phyloP scores from a whole-genome alignment of 176 grass and related monocot genomes.

The Oryza brachyantha region DNA sequence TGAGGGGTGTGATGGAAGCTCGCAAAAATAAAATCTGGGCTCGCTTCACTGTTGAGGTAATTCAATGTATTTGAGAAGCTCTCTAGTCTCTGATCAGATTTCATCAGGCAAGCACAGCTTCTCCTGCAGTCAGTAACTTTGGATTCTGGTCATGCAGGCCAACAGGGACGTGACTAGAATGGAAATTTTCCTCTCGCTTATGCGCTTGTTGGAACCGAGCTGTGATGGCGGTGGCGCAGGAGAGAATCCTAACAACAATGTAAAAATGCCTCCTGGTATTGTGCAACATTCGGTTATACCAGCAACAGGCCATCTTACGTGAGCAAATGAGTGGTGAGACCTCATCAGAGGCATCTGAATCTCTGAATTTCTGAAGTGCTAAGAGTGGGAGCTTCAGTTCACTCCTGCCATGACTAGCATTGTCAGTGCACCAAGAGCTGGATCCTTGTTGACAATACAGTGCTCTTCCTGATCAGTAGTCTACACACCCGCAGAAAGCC shows the following conservation, averaged over 20 bases:
- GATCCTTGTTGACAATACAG: conserved; percentile 28
- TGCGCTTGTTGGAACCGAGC: conserved; percentile 55
- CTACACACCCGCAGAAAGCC: conserved; percentile 29
- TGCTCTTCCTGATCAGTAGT: conserved; percentile 26
- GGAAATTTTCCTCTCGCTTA: conserved; percentile 80
- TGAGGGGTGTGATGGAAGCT: conserved; percentile 78
- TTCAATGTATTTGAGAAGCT: background rate
- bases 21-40: conserved; percentile 84
- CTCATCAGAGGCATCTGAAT: conserved; percentile 10
- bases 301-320: conserved; percentile 56
- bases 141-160: conserved; percentile 38
- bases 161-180: conserved; percentile 76
- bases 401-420: conserved; percentile 81
- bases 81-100: conserved; percentile 10
- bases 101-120: background rate
- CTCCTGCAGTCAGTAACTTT: background rate
- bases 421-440: conserved; percentile 36
- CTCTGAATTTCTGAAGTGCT: conserved; percentile 49
- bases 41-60: conserved; percentile 74
- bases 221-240: conserved; percentile 34
- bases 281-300: conserved; percentile 60
- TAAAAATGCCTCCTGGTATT: conserved; percentile 36
- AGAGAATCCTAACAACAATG: conserved; percentile 40
- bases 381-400: conserved; percentile 59
- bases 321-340: conserved; percentile 1